Evolutionary conservation across 2,329 filamentous ascomycete genomes (phyloP).

Genomic region (Sporothrix dimorphospora): DNA sequence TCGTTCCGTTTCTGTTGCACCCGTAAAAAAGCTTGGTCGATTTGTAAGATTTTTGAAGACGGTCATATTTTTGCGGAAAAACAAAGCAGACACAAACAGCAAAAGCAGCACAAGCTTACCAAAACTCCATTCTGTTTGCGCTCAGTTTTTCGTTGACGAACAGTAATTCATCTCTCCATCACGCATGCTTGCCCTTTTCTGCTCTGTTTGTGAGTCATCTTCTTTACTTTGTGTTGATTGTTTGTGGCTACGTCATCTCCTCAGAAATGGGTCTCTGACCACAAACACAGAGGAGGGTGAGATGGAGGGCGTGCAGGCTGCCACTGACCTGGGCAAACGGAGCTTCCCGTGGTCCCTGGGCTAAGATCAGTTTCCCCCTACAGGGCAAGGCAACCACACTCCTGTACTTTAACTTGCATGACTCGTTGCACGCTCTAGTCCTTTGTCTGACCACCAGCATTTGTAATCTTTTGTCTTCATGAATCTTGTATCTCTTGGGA

Average conservation of each 20-base stretch:
- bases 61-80: not conserved
- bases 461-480: not conserved
- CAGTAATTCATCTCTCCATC: not conserved
- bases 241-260: not conserved
- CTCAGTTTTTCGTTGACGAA: not conserved
- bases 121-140: too few species aligned
- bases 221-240: not conserved
- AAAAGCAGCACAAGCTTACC: not conserved
- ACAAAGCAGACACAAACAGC: too few species aligned
- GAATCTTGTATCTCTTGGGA: not conserved
- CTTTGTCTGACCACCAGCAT: too few species aligned
- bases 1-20: not conserved
- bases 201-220: not conserved
- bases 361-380: not conserved
- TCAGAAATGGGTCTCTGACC: not conserved
- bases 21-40: not conserved
- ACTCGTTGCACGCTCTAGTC: too few species aligned
- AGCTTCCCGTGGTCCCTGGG: not conserved
- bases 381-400: not conserved
- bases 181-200: not conserved
- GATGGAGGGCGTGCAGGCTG: not conserved
- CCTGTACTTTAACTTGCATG: not conserved
- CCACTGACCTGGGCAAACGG: not conserved
- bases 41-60: not conserved
- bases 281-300: not conserved